phyloP scores from a whole-genome alignment of 2,329 filamentous ascomycete species.

The Emmonsiellopsis sp. region DNA sequence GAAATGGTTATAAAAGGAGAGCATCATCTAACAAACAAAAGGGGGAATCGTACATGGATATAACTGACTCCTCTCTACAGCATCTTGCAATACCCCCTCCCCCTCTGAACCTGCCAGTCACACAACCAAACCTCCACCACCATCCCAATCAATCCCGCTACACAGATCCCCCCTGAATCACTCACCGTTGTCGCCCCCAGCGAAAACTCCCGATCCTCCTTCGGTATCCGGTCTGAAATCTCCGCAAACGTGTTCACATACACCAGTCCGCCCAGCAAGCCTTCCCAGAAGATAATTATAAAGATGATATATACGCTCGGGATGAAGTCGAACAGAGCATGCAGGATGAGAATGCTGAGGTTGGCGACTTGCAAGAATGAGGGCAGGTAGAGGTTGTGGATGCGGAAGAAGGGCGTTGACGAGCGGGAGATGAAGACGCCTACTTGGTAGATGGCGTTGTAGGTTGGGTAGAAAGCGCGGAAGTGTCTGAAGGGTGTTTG shows the following conservation, averaged over 20 bases:
- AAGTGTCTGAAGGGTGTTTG: conserved; percentile 70
- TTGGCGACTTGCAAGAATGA: conserved; percentile 76
- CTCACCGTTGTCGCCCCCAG: conserved; percentile 83
- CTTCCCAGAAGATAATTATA: conserved; percentile 83
- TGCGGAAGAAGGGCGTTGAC: conserved; percentile 75
- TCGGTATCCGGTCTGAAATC: conserved; percentile 72
- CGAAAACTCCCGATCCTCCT: conserved; percentile 79
- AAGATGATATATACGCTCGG: conserved; percentile 84
- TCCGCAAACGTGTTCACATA: conserved; percentile 96
- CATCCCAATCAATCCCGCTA: conserved; percentile 79
- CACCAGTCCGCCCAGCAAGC: conserved; percentile 77
- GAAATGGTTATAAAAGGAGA: background rate
- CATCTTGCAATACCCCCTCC: conserved; percentile 62
- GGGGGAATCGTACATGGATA: conserved; percentile 1
- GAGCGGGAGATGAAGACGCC: conserved; percentile 93
- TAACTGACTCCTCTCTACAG: conserved; percentile 16
- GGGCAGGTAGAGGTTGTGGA: conserved; percentile 72
- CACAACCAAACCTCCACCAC: conserved; percentile 73
- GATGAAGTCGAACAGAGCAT: conserved; percentile 71
- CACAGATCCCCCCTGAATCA: conserved; percentile 81
- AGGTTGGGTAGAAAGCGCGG: conserved; percentile 87
- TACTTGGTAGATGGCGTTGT: conserved; percentile 87
- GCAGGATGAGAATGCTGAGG: conserved; percentile 60
- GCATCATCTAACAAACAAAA: background rate
- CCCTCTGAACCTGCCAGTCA: conserved; percentile 71